Percentiles rank a stretch among this genome's conserved stretches.
Evolutionary conservation across 2,329 filamentous ascomycete species (phyloP).

Genomic region (Colletotrichum paranaense): DNA sequence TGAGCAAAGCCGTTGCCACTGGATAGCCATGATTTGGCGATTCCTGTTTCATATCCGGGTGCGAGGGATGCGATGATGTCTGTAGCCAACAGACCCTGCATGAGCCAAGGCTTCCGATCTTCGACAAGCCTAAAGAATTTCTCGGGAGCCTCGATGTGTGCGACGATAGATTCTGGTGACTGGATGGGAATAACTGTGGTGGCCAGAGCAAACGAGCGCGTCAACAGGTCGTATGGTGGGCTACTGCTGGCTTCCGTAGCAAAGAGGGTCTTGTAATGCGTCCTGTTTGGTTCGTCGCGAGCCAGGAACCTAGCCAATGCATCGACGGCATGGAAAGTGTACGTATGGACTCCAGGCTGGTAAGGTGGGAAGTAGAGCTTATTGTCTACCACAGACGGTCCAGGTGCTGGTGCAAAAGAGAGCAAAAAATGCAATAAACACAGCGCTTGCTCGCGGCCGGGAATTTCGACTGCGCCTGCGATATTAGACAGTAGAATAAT

Average conservation of each 20-base stretch:
- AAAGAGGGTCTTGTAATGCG: conserved; percentile 86
- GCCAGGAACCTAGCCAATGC: conserved; percentile 91
- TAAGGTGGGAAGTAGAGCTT: conserved; percentile 81
- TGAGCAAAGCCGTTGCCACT: conserved; percentile 87
- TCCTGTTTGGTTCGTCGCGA: conserved; percentile 91
- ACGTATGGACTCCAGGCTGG: conserved; percentile 84
- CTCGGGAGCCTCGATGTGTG: conserved; percentile 43
- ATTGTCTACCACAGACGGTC: conserved; percentile 67
- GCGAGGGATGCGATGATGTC: conserved; percentile 86
- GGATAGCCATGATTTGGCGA: conserved; percentile 84
- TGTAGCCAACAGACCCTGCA: conserved; percentile 91
- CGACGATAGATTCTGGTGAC: conserved; percentile 27
- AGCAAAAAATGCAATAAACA: conserved; percentile 90
- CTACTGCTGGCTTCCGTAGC: conserved; percentile 73
- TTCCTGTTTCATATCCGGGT: conserved; percentile 74
- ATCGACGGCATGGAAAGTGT: conserved; percentile 90
- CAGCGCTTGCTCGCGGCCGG: conserved; percentile 86
- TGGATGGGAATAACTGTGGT: conserved; percentile 86
- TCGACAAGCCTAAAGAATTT: conserved; percentile 72
- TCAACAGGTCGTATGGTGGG: conserved; percentile 82
- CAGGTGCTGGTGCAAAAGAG: conserved; percentile 86
- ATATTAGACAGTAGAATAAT: conserved; percentile 92
- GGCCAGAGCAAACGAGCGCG: conserved; percentile 86
- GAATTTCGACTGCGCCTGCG: conserved; percentile 81
- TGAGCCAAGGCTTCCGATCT: conserved; percentile 86